Evolutionary conservation across 768 basidiomycete genomes (phyloP).

Genomic region (Daedaleopsis nitida): DNA sequence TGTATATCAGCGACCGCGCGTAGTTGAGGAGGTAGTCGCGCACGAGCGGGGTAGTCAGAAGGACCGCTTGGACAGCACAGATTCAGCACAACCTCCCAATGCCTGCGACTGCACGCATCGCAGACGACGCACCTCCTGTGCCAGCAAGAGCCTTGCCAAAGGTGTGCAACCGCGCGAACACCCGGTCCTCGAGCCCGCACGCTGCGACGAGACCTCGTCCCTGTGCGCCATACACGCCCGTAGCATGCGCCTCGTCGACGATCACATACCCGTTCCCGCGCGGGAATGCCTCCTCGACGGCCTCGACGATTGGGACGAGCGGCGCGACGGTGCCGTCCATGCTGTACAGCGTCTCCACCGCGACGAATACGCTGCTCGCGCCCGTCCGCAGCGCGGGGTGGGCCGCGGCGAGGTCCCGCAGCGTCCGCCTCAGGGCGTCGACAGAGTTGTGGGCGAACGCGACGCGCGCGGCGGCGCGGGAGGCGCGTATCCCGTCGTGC

Average conservation of each 20-base stretch:
- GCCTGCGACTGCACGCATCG: background rate
- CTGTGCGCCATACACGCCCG: slow-evolving; percentile 81
- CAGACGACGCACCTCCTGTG: slow-evolving; percentile 69
- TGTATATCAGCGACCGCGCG: slow-evolving; percentile 89
- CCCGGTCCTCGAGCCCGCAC: slow-evolving; percentile 68
- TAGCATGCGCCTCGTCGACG: slow-evolving; percentile 94
- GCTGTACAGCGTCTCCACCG: slow-evolving; percentile 88
- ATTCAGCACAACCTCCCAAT: slow-evolving; percentile 1
- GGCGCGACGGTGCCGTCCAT: slow-evolving; percentile 97
- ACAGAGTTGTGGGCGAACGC: slow-evolving; percentile 78
- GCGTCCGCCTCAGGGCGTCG: slow-evolving; percentile 43
- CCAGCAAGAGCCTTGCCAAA: slow-evolving; percentile 92
- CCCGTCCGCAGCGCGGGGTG: slow-evolving; percentile 41
- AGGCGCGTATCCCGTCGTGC: slow-evolving; percentile 82
- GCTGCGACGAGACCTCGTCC: slow-evolving; percentile 76
- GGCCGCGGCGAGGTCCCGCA: slow-evolving; percentile 44
- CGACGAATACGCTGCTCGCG: slow-evolving; percentile 64
- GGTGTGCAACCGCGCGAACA: slow-evolving; percentile 82
- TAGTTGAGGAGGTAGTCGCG: slow-evolving; percentile 90
- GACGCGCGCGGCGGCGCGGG: slow-evolving; percentile 44
- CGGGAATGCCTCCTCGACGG: slow-evolving; percentile 64
- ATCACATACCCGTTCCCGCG: slow-evolving; percentile 68
- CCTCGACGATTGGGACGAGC: slow-evolving; percentile 61
- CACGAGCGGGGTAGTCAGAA: slow-evolving; percentile 71
- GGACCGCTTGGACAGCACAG: slow-evolving; percentile 54